Conservation (phyloP, 306 rosid species). For the Rosa rugosa region DNA sequence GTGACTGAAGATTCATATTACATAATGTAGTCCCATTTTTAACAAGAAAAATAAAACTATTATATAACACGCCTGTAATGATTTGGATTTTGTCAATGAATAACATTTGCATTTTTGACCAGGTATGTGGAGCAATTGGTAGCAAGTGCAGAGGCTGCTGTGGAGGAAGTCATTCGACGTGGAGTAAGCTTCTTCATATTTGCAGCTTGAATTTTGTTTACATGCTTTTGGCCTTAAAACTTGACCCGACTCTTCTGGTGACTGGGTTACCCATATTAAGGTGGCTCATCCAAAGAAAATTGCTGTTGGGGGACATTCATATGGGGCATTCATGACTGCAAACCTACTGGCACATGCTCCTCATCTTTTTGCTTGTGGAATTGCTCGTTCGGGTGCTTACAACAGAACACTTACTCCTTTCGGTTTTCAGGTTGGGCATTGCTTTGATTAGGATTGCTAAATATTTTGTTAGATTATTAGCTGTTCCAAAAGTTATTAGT, state of each 20-base stretch:
- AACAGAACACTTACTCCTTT: conserved; percentile 98
- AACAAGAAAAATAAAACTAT: neutral
- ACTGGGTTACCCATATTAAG: conserved; percentile 38
- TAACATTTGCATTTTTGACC: conserved; percentile 26
- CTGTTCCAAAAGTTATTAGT: neutral
- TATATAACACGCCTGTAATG: neutral
- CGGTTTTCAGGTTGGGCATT: conserved; percentile 80
- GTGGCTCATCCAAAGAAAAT: conserved; percentile 91
- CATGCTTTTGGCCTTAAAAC: conserved; percentile 7
- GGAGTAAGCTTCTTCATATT: conserved; percentile 59
- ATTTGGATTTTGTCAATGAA: neutral
- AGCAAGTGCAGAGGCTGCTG: conserved; percentile 96
- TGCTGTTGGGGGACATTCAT: conserved; percentile 98
- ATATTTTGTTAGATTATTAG: neutral
- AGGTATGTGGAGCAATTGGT: conserved; percentile 97
- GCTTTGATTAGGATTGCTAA: neutral
- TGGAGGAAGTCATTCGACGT: conserved; percentile 81
- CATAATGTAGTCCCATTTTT: neutral
- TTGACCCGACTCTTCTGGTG: conserved; percentile 23
- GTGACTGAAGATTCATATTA: neutral
- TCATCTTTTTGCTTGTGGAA: conserved; percentile 94
- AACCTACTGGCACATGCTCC: conserved; percentile 98
- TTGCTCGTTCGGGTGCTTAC: conserved; percentile 99
- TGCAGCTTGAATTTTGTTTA: conserved; percentile 8
- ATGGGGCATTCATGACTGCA: conserved; percentile 99